Base-by-base conservation (phyloP, 2,329 filamentous ascomycete genomes). In the Penicillium oxalicum region DNA sequence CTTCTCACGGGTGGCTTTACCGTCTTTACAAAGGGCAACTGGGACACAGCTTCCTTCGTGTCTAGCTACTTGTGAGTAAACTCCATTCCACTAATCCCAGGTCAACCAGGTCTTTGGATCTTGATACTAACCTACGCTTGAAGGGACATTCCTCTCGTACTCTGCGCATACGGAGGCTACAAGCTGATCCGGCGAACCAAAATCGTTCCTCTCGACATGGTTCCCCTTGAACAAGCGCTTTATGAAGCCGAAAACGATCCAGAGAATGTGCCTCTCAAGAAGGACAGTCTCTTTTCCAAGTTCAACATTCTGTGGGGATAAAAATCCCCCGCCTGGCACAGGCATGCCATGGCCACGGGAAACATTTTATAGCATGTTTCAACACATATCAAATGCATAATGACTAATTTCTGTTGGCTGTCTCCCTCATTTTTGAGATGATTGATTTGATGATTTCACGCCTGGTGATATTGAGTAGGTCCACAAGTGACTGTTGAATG, bases 1-100 rank as follows among this genome's bases (percentile, higher is more conserved):
- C 69, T 90, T 3, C 72, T 89, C 36, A 89, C 86, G 4, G 80
- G 81, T 34, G 86, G 86, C 0, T 89, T 89, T 56, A 35, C 71
- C 2, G 78, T 81, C 3, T 85, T 85, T 50, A 81, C 79, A 1
- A 67, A 67, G 33, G 81, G 81, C 2, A 77, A 79, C 49, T 84
- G 81, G 80, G 70, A 77, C 47, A 60, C 78, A 0, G 74, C 74
- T 18, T 70, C 66, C 1, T 85, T 85, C 54, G 75, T 84, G 1
- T 83, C 81, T 0, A 76, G 80, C 0, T 85, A 85, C 52, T 59
- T 85, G 77, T 84, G 75, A 69, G 71, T 85, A 0, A 29, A 35
- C 5, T 4, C 29, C 3, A 7, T 11, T 11, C 29, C 29, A 8
- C 29, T 11, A 4, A 7, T 11, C 29, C 29, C 29, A 2, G 8